A percentile compares a stretch with the other conserved stretches of the same genome.
Evolutionary conservation across 2,329 filamentous ascomycete species (phyloP).

Genomic region (Fusarium siculi): DNA sequence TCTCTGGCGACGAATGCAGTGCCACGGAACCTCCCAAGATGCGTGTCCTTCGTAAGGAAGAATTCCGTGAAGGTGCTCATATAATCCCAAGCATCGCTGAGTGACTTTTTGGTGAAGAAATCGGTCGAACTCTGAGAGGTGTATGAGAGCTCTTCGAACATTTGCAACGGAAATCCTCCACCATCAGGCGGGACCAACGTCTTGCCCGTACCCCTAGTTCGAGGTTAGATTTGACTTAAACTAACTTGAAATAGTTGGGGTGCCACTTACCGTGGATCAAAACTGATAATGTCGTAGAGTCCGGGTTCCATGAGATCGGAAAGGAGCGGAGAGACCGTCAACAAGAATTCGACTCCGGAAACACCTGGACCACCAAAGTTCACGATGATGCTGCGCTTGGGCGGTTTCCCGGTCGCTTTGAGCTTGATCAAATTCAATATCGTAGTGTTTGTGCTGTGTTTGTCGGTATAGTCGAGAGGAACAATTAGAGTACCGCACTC

Average conservation of each 20-base stretch:
- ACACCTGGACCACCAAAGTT: not conserved
- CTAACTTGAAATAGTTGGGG: rapidly evolving
- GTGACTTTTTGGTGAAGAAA: too few relatives aligned
- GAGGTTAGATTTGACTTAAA: not conserved
- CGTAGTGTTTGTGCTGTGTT: not conserved
- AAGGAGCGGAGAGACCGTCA: not conserved
- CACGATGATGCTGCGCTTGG: not conserved
- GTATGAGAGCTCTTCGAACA: rapidly evolving
- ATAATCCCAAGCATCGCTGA: not conserved
- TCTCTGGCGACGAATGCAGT: conserved; percentile 47
- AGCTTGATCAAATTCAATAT: not conserved
- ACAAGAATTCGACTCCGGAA: not conserved
- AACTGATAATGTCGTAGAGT: not conserved
- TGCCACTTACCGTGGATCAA: not conserved
- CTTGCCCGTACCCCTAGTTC: not conserved
- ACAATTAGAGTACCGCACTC: not conserved
- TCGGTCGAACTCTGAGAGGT: not conserved
- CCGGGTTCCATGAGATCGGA: too few relatives aligned
- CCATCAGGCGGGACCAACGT: not conserved
- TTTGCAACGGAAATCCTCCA: rapidly evolving
- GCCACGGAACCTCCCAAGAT: not conserved
- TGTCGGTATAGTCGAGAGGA: not conserved
- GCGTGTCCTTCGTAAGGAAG: not conserved
- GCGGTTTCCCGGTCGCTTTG: not conserved
- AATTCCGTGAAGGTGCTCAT: not conserved